Evolutionary conservation across 345 rosid species (phyloP).

Genomic region (Orychophragmus violaceus): DNA sequence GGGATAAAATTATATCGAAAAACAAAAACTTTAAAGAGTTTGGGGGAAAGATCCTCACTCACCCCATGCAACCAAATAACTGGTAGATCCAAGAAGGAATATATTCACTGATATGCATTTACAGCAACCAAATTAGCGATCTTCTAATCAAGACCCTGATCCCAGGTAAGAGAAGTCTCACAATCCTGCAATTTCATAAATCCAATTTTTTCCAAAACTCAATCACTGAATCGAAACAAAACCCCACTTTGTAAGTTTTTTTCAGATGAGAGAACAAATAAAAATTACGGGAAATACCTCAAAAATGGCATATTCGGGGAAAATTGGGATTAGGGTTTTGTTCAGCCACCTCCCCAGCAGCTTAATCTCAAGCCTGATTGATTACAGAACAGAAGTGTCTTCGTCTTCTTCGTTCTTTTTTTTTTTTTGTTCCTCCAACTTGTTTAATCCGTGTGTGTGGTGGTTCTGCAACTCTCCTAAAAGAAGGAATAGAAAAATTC

Average conservation of each 20-base stretch:
- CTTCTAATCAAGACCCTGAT: constrained; percentile 34
- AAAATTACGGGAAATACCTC: constrained; percentile 30
- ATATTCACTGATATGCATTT: constrained; percentile 45
- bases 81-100: constrained; percentile 51
- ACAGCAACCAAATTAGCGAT: constrained; percentile 32
- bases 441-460: constrained; percentile 27
- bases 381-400: not conserved
- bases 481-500: constrained; percentile 24
- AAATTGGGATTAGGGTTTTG: constrained; percentile 24
- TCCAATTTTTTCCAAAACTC: not conserved
- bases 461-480: constrained; percentile 30
- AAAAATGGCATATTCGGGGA: constrained; percentile 43
- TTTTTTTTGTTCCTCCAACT: not conserved
- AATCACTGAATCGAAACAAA: constrained; percentile 10
- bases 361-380: not conserved
- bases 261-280: not conserved
- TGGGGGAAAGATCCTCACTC: constrained; percentile 30
- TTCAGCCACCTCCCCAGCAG: constrained; percentile 17
- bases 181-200: constrained; percentile 21
- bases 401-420: not conserved
- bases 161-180: constrained; percentile 40
- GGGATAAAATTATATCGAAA: not conserved
- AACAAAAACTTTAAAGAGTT: not conserved
- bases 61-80: constrained; percentile 62
- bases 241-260: not conserved